Percentiles rank a stretch among this genome's conserved stretches.
These are phyloP conservation scores for Cyamopsis tetragonoloba DNA, from an alignment of 306 rosid genomes.

Conservation along the genomic window DNA sequence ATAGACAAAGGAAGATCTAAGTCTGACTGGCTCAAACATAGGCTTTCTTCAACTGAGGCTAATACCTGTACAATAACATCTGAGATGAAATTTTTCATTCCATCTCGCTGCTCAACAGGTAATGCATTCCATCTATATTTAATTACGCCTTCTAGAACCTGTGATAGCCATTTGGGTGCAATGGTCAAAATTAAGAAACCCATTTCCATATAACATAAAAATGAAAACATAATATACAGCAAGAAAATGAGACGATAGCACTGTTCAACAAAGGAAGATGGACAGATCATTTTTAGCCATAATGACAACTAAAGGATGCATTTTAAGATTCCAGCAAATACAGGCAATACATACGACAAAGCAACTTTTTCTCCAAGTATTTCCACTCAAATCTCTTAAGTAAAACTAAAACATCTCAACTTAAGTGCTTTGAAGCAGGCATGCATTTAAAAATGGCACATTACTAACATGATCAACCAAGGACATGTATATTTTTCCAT, in stretches of 20 bases:
- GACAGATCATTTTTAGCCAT: not conserved
- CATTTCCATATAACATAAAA: not conserved
- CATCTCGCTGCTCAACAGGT: conserved; percentile 96
- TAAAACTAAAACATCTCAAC: not conserved
- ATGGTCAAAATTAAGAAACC: not conserved
- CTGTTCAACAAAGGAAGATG: not conserved
- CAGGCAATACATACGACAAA: not conserved
- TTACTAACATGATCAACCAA: not conserved
- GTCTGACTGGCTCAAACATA: not conserved
- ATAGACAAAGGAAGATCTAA: not conserved
- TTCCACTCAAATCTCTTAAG: not conserved
- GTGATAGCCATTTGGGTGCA: not conserved
- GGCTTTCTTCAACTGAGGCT: not conserved
- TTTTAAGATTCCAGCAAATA: not conserved
- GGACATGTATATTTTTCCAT: not conserved
- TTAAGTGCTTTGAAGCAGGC: not conserved
- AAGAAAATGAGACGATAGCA: not conserved
- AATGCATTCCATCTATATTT: conserved; percentile 98
- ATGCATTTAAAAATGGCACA: not conserved
- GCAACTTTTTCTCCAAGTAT: not conserved
- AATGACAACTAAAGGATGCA: not conserved
- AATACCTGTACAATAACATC: conserved; percentile 92
- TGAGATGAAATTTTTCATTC: conserved; percentile 97
- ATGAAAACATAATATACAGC: not conserved
- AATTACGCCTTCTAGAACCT: conserved; percentile 98